Evolutionary conservation across 257 asterid species (phyloP), one percentile per base, ranked within the genome.

Genomic region (Nicotiana undulata): DNA sequence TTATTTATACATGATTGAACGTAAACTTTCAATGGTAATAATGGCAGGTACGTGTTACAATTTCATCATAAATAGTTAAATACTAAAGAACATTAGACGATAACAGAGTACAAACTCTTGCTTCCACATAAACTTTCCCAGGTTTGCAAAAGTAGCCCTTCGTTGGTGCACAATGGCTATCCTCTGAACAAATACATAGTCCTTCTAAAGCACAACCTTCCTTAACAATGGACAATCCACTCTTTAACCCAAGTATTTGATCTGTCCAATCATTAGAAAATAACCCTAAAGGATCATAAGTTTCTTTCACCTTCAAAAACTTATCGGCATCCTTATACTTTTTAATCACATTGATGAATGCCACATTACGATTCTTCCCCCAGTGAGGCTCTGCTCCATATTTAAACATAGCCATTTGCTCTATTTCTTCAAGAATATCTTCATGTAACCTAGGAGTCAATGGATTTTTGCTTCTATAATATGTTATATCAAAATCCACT

Each of bases 361-460:
- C 94, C 29, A 92, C 84, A n/a, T 91, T 88, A 26, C 95, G 66
- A 74, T 92, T 91, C 88, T 92, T 91, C 18, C 94, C 97, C 97
- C 97, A 92, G 1, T 91, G 97, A 0, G 95, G 95, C 80, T 88
- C 74, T 4, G 89, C 95, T 1, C 79, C 83, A 79, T 92, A 92
- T 67, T 89, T 91, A 82, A 92, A 92, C 31, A 91, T 44, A 0
- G 90, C 97, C 7, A 91, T 84, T 68, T 92, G 95, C 80, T 92
- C 94, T 0, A 92, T 84, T 81, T 92, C 97, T 79, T 92, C 95
- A 0, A 91, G 4, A 11, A 89, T 44, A 72, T 92, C 93, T 56
- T 90, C 76, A 44, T 80, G 83, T 0, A 92, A 86, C 84, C 93
- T 86, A 0, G 97, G 95, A 10, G 31, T 59, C 9, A 53, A 37